phyloP scores from a whole-genome alignment of 768 basidiomycete genomes.

The Trametes maxima region DNA sequence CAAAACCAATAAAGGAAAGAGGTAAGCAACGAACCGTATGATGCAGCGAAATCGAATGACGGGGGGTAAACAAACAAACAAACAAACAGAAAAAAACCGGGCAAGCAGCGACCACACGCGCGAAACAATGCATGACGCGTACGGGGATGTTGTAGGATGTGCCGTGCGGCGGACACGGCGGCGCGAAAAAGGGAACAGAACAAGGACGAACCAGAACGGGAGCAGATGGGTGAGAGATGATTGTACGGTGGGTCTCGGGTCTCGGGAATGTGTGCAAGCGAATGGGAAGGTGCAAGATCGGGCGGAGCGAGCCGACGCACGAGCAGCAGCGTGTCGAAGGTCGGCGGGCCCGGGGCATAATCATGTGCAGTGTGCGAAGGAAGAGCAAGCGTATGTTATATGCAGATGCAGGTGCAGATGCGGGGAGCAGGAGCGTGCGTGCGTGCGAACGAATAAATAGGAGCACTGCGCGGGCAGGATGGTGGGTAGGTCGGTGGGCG shows the following conservation, averaged over 20 bases:
- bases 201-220: not conserved
- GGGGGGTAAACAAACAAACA: no score
- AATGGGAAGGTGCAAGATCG: conserved; percentile 13
- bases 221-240: conserved; percentile 2
- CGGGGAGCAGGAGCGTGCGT: not conserved
- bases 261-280: conserved; percentile 1
- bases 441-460: conserved; percentile 6
- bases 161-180: not conserved
- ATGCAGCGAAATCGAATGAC: no score
- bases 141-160: not conserved
- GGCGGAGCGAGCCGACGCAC: not conserved
- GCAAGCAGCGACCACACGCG: no score
- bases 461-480: conserved; percentile 15
- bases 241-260: no score
- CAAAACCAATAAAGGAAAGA: not conserved
- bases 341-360: conserved; percentile 1
- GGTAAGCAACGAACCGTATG: not conserved
- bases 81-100: not conserved
- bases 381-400: not conserved
- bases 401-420: not conserved
- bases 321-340: not conserved
- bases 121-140: no score
- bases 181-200: not conserved
- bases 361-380: conserved; percentile 4
- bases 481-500: not conserved